These are phyloP conservation scores for Xylaria sp. DNA, from an alignment of 2,329 filamentous ascomycete species.

Conservation along the genomic window DNA sequence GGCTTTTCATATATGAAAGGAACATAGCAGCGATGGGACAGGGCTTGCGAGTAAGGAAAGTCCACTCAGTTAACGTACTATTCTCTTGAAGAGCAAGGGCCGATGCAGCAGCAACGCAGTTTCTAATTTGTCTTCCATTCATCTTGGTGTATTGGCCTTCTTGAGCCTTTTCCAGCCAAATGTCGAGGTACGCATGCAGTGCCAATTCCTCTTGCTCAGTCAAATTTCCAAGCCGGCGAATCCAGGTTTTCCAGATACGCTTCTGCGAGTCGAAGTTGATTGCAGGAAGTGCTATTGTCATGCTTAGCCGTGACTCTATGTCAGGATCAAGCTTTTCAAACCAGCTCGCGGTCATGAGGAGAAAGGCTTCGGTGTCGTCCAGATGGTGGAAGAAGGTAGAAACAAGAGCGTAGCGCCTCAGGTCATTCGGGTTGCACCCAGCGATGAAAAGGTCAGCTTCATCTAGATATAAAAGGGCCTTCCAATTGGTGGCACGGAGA, in stretches of 20 bases:
- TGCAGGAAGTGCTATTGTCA: slow-evolving; percentile 7
- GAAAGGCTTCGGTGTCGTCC: slow-evolving; percentile 22
- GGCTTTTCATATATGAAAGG: no score
- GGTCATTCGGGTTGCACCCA: not conserved
- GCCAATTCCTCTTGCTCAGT: not conserved
- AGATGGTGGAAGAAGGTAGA: slow-evolving; percentile 26
- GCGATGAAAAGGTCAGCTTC: slow-evolving; percentile 27
- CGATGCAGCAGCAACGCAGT: slow-evolving; percentile 21
- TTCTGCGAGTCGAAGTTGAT: slow-evolving; percentile 13
- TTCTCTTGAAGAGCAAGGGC: slow-evolving; percentile 12
- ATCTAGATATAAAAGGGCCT: slow-evolving; percentile 28
- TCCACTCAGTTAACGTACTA: slow-evolving; percentile 1
- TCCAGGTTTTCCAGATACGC: slow-evolving; percentile 9
- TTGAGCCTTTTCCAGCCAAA: not conserved
- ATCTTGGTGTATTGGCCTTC: not conserved
- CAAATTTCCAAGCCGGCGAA: slow-evolving; percentile 5
- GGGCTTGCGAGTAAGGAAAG: not conserved
- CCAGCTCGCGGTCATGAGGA: slow-evolving; percentile 24
- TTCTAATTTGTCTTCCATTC: slow-evolving; percentile 29
- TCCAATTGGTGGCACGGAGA: slow-evolving; percentile 27
- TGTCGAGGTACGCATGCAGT: no score
- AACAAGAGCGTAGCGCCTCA: slow-evolving; percentile 9
- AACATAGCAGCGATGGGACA: not conserved
- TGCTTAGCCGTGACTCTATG: slow-evolving; percentile 10
- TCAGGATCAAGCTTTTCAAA: slow-evolving; percentile 7